phyloP scores from a whole-genome alignment of 208 protist genomes.

The Trichomonas gallinae region DNA sequence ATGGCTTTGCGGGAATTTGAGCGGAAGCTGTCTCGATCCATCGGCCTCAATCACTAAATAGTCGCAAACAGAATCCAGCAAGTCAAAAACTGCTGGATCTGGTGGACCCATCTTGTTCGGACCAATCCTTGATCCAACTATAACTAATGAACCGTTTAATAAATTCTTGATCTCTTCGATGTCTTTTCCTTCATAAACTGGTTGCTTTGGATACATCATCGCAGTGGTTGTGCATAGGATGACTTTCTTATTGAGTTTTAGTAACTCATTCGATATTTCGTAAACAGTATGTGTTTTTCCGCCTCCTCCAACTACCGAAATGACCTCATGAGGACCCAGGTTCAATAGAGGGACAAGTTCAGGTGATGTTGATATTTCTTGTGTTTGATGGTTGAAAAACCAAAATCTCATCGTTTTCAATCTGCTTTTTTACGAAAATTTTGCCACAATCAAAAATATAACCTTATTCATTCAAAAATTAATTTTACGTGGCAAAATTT shows the following conservation, averaged over 20 bases:
- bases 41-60: not conserved
- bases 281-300: not conserved
- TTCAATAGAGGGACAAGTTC: not conserved
- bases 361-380: not conserved
- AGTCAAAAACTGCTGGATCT: not conserved
- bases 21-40: not conserved
- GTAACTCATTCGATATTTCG: not conserved
- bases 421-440: no score
- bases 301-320: not conserved
- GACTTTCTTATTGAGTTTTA: not conserved
- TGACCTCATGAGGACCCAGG: not conserved
- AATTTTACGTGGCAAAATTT: no score
- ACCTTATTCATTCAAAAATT: no score
- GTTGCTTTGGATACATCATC: not conserved
- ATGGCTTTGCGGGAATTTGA: not conserved
- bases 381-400: not conserved
- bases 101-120: not conserved
- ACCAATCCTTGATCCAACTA: not conserved
- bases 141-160: not conserved
- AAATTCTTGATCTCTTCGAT: not conserved
- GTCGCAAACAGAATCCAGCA: not conserved
- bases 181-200: not conserved
- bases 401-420: not conserved
- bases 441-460: no score
- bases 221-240: not conserved